phyloP scores from a whole-genome alignment of 179 eudicot species.

The Amaranthus tricolor region DNA sequence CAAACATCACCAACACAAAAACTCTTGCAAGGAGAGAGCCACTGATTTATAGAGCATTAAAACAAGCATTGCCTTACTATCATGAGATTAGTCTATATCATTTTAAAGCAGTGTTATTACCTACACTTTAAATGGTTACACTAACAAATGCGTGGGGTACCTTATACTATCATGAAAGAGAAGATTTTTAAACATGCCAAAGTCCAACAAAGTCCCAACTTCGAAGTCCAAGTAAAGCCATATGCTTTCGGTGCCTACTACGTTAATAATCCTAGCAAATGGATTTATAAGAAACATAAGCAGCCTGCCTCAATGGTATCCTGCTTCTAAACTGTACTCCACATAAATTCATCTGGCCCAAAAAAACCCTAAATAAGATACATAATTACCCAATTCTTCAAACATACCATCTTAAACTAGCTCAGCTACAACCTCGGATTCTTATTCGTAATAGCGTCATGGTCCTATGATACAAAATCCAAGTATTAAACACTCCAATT shows the following conservation, averaged over 20 bases:
- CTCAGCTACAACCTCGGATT: background rate
- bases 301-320: background rate
- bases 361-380: background rate
- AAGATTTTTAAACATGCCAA: background rate
- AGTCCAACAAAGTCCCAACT: background rate
- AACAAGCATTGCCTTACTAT: background rate
- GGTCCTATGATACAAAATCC: background rate
- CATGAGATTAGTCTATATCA: background rate
- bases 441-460: background rate
- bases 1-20: constrained; percentile 3
- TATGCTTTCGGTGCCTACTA: background rate
- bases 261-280: background rate
- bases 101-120: background rate
- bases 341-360: background rate
- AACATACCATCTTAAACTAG: background rate
- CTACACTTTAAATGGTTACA: background rate
- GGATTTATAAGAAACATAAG: background rate
- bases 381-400: background rate
- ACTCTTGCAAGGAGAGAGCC: background rate
- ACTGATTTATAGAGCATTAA: background rate
- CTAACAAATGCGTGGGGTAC: background rate
- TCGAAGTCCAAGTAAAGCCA: background rate
- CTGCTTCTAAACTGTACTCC: background rate
- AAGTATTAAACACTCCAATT: background rate
- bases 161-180: background rate